Evolutionary conservation across 805 yeast genomes (phyloP).

Genomic region (Hanseniaspora opuntiae): DNA sequence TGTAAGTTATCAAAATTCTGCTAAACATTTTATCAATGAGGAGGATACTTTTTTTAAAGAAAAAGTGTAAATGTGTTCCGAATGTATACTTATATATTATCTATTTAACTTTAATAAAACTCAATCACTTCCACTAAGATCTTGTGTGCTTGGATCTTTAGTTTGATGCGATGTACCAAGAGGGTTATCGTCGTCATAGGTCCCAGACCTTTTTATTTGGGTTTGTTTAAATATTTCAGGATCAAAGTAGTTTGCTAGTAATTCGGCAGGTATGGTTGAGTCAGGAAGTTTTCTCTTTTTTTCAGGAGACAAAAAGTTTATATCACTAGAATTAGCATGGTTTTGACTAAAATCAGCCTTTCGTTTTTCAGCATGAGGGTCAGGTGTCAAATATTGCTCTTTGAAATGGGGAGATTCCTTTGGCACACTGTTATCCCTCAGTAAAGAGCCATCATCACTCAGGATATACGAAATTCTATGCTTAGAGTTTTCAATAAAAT

Average conservation of each 20-base stretch:
- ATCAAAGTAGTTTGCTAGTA: conserved; percentile 6
- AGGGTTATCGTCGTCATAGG: too few species aligned
- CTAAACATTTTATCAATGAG: too few species aligned
- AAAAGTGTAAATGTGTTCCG: too few species aligned
- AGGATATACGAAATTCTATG: neutral
- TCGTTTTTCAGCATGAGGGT: neutral
- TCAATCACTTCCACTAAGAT: too few species aligned
- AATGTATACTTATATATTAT: too few species aligned
- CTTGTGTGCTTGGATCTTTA: too few species aligned
- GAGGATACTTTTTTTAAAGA: too few species aligned
- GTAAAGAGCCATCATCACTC: neutral
- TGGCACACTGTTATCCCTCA: neutral
- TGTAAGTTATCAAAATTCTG: too few species aligned
- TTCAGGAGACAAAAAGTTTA: neutral
- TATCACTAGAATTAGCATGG: neutral
- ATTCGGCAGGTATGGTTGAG: conserved; percentile 1
- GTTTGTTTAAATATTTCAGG: conserved; percentile 10
- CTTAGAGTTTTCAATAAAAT: conserved; percentile 7
- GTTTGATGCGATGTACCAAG: too few species aligned
- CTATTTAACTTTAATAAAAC: too few species aligned
- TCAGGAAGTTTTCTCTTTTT: conserved; percentile 5
- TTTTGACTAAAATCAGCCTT: neutral
- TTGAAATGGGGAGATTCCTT: neutral
- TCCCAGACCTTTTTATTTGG: neutral
- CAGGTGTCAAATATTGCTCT: neutral